phyloP scores from a whole-genome alignment of 2,329 filamentous ascomycete genomes.

The Cylindrodendrum hubeiense region DNA sequence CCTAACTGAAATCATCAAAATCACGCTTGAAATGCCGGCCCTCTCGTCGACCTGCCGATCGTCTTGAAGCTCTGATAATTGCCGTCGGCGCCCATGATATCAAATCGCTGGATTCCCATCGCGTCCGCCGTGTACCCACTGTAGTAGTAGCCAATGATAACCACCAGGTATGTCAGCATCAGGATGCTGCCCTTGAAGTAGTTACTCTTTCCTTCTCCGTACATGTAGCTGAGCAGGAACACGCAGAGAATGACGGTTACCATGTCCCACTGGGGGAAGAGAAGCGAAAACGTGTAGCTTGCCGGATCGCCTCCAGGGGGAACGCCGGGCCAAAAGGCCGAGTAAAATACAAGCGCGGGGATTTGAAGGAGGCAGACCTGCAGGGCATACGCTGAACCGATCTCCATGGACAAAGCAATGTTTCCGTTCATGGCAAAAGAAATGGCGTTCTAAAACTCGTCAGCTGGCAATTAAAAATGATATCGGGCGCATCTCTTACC shows the following conservation, averaged over 20 bases:
- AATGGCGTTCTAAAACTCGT: slow-evolving; percentile 81
- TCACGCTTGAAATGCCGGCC: slow-evolving; percentile 44
- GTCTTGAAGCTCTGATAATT: slow-evolving; percentile 66
- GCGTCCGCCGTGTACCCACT: slow-evolving; percentile 68
- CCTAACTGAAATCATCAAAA: slow-evolving; percentile 1
- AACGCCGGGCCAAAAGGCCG: slow-evolving; percentile 74
- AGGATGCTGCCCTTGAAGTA: slow-evolving; percentile 99
- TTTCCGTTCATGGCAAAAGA: slow-evolving; percentile 99
- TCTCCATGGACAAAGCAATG: slow-evolving; percentile 98
- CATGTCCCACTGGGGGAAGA: slow-evolving; percentile 99
- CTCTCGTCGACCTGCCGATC: slow-evolving; percentile 59
- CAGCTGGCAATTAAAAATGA: slow-evolving; percentile 20
- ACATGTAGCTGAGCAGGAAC: slow-evolving; percentile 96
- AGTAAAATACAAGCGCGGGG: slow-evolving; percentile 92
- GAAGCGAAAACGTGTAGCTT: slow-evolving; percentile 82
- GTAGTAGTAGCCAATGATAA: slow-evolving; percentile 92
- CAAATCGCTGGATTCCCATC: slow-evolving; percentile 63
- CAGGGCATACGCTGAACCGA: slow-evolving; percentile 95
- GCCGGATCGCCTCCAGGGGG: slow-evolving; percentile 54
- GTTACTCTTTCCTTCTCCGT: slow-evolving; percentile 98
- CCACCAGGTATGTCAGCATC: slow-evolving; percentile 91
- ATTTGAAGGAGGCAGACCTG: slow-evolving; percentile 97
- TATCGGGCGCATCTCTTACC: slow-evolving; percentile 63
- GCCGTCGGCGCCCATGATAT: slow-evolving; percentile 64
- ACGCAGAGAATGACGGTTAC: slow-evolving; percentile 96